A percentile compares a stretch with the other conserved stretches of the same genome.
phyloP scores from a whole-genome alignment of 768 basidiomycete genomes.

The Gloeophyllum trabeum region DNA sequence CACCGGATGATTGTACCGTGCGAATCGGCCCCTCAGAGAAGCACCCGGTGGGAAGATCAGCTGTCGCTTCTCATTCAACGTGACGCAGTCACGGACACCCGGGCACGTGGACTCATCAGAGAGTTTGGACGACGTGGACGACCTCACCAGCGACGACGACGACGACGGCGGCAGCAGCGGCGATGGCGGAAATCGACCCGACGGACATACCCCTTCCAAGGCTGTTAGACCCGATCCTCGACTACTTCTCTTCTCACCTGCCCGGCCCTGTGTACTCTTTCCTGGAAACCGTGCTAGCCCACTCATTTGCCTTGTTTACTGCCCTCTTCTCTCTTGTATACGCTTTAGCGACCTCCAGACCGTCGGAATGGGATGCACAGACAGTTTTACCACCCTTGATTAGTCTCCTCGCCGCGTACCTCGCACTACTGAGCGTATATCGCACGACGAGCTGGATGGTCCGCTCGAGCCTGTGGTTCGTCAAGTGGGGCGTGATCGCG shows the following conservation, averaged over 20 bases:
- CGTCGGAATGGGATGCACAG: conserved; percentile 56
- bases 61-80: no score
- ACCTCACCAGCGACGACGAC: no score
- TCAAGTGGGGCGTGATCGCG: conserved; percentile 69
- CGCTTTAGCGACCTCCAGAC: conserved; percentile 37
- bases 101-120: no score
- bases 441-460: conserved; percentile 71
- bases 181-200: not conserved
- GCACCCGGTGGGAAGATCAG: no score
- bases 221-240: conserved; percentile 41
- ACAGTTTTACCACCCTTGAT: conserved; percentile 64
- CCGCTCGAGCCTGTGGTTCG: conserved; percentile 51
- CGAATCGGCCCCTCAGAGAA: no score
- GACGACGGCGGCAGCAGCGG: not conserved
- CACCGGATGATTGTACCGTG: no score
- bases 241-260: conserved; percentile 40
- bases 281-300: conserved; percentile 37
- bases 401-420: conserved; percentile 59
- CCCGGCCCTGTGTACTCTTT: conserved; percentile 46
- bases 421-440: conserved; percentile 68
- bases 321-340: conserved; percentile 35
- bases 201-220: conserved; percentile 24
- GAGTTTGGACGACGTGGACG: no score
- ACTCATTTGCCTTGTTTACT: conserved; percentile 36
- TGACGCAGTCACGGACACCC: no score